phyloP scores from a whole-genome alignment of 495 filamentous ascomycete species.

The Aspergillus biplanus region DNA sequence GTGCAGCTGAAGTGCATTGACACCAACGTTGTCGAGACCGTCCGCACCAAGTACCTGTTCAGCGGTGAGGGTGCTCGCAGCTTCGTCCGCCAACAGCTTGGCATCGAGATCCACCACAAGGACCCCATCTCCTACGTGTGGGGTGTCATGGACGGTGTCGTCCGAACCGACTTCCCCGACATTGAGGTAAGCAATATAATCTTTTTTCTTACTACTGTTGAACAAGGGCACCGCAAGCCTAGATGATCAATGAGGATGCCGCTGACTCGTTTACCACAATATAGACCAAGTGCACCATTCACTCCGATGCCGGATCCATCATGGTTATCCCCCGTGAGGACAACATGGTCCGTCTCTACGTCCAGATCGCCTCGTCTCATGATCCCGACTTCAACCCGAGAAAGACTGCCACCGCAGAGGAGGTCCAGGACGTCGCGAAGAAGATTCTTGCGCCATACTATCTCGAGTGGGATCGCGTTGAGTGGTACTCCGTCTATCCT shows the following conservation, averaged over 20 bases:
- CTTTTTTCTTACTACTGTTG: not conserved
- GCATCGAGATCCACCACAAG: constrained; percentile 62
- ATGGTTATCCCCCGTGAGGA: constrained; percentile 82
- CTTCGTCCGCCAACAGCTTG: constrained; percentile 62
- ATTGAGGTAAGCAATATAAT: constrained; percentile 53
- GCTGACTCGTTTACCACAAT: constrained; percentile 29
- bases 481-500: constrained; percentile 67
- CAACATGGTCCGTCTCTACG: constrained; percentile 77
- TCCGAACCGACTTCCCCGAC: constrained; percentile 83
- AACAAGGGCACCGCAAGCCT: not conserved
- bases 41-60: constrained; percentile 67
- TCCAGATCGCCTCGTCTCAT: constrained; percentile 69
- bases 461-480: constrained; percentile 57
- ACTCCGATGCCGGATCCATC: constrained; percentile 66
- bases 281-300: constrained; percentile 90
- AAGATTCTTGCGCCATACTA: constrained; percentile 65
- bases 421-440: constrained; percentile 64
- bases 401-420: constrained; percentile 56
- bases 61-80: constrained; percentile 67
- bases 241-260: not conserved
- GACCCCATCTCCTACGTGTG: constrained; percentile 69
- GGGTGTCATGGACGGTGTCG: constrained; percentile 87
- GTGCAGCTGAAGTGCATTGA: constrained; percentile 77
- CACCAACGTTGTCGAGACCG: constrained; percentile 66
- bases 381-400: constrained; percentile 60